Conservation (phyloP, 2,329 filamentous ascomycete species). For the Exophiala viscosa region DNA sequence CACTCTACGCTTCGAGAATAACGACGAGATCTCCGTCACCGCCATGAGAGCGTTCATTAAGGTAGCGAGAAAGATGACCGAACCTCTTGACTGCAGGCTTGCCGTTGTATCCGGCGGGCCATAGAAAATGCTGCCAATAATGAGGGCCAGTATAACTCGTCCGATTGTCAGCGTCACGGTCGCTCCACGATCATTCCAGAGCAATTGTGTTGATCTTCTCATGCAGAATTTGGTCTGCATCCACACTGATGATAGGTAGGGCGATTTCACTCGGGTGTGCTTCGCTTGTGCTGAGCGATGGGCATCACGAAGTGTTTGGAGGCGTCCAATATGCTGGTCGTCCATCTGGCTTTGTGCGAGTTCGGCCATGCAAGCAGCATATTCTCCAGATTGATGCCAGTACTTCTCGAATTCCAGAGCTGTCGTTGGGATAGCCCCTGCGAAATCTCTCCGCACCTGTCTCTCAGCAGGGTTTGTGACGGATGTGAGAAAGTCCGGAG, state of each 20-base stretch:
- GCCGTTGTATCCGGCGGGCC: constrained; percentile 53
- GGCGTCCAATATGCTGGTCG: constrained; percentile 46
- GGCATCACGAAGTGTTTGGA: constrained; percentile 51
- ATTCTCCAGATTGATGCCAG: constrained; percentile 29
- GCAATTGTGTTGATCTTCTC: constrained; percentile 59
- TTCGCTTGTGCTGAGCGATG: constrained; percentile 55
- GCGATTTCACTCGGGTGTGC: constrained; percentile 50
- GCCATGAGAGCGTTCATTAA: constrained; percentile 60
- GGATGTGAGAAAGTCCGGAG: constrained; percentile 64
- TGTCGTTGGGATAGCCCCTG: constrained; percentile 43
- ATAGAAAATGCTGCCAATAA: constrained; percentile 66
- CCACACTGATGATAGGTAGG: constrained; percentile 52
- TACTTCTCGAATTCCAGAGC: constrained; percentile 49
- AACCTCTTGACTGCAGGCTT: constrained; percentile 61
- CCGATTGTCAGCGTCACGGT: constrained; percentile 56
- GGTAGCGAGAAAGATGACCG: constrained; percentile 61
- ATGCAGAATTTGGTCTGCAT: constrained; percentile 56
- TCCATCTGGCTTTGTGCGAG: constrained; percentile 54
- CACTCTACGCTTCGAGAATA: constrained; percentile 58
- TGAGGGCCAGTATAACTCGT: constrained; percentile 57
- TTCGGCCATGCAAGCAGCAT: constrained; percentile 33
- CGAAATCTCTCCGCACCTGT: constrained; percentile 40
- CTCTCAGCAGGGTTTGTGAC: constrained; percentile 56
- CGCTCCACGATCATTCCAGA: constrained; percentile 59
- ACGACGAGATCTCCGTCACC: constrained; percentile 64